These are phyloP conservation scores for Begonia loranthoides DNA, from an alignment of 306 rosid species.

Conservation along the genomic window DNA sequence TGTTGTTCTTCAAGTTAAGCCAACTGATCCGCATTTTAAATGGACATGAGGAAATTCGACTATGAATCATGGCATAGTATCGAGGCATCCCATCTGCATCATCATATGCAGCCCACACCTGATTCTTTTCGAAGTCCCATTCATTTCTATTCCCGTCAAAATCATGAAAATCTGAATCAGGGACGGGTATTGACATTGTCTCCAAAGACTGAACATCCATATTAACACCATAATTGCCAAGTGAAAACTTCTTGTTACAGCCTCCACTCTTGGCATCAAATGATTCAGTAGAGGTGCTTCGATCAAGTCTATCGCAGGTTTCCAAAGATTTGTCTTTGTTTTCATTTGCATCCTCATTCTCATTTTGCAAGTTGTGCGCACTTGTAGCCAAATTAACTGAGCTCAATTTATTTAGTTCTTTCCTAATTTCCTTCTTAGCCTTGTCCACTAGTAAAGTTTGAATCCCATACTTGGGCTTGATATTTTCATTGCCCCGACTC, in stretches of 20 bases:
- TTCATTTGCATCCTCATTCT: conserved; percentile 12
- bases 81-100: conserved; percentile 84
- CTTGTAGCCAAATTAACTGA: conserved; percentile 10
- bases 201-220: conserved; percentile 11
- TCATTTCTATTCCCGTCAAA: conserved; percentile 66
- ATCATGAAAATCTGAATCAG: conserved; percentile 75
- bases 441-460: conserved; percentile 35
- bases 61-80: conserved; percentile 54
- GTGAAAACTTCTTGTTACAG: conserved; percentile 5
- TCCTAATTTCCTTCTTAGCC: conserved; percentile 50
- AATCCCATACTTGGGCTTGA: conserved; percentile 19
- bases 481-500: conserved; percentile 14
- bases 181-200: conserved; percentile 42
- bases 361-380: conserved; percentile 8
- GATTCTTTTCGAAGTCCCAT: conserved; percentile 46
- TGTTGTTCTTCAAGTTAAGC: conserved; percentile 52
- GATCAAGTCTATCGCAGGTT: conserved; percentile 1
- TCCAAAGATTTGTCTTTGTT: conserved; percentile 12
- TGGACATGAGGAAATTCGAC: conserved; percentile 42
- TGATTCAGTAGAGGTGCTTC: conserved; percentile 1
- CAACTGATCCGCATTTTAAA: conserved; percentile 53
- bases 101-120: conserved; percentile 80
- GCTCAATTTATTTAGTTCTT: conserved; percentile 29
- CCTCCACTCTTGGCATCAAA: conserved; percentile 13
- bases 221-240: conserved; percentile 9